Evolutionary conservation across 768 basidiomycete species (phyloP).

Genomic region (Hortiboletus campestris): DNA sequence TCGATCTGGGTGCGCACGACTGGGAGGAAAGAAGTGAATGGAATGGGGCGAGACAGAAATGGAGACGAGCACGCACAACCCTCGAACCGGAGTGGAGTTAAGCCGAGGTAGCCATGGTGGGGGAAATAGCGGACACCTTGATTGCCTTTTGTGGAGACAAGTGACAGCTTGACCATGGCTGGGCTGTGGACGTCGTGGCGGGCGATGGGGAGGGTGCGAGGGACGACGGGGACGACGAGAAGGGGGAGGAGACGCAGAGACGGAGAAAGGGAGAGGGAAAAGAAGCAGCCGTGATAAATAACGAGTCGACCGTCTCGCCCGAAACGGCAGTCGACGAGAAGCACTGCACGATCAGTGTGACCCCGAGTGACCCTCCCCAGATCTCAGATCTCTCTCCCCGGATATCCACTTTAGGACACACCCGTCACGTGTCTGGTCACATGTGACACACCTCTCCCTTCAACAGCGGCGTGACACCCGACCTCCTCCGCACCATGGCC

Average conservation of each 20-base stretch:
- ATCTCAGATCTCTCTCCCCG: constrained; percentile 27
- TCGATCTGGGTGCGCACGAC: constrained; percentile 72
- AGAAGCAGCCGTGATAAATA: constrained; percentile 36
- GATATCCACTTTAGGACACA: background rate
- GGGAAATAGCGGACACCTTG: constrained; percentile 71
- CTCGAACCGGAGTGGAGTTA: constrained; percentile 77
- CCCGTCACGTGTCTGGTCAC: constrained; percentile 22
- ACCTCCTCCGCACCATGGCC: constrained; percentile 48
- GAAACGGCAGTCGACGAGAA: constrained; percentile 33
- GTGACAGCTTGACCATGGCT: constrained; percentile 65
- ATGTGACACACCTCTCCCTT: constrained; percentile 8
- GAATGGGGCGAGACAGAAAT: background rate
- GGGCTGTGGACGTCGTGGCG: constrained; percentile 14
- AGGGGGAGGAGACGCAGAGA: constrained; percentile 17
- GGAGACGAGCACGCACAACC: constrained; percentile 50
- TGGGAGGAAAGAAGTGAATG: constrained; percentile 27
- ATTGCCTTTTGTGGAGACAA: constrained; percentile 71
- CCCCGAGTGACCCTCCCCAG: constrained; percentile 18
- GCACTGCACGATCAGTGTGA: constrained; percentile 27
- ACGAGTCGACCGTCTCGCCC: constrained; percentile 17
- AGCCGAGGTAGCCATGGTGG: constrained; percentile 72
- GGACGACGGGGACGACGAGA: constrained; percentile 19
- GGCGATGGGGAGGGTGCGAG: constrained; percentile 12
- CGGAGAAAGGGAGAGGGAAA: constrained; percentile 17
- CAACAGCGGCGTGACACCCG: constrained; percentile 5